These are phyloP conservation scores for Suillus tomentosus DNA, from an alignment of 768 basidiomycete species.

Conservation along the genomic window DNA sequence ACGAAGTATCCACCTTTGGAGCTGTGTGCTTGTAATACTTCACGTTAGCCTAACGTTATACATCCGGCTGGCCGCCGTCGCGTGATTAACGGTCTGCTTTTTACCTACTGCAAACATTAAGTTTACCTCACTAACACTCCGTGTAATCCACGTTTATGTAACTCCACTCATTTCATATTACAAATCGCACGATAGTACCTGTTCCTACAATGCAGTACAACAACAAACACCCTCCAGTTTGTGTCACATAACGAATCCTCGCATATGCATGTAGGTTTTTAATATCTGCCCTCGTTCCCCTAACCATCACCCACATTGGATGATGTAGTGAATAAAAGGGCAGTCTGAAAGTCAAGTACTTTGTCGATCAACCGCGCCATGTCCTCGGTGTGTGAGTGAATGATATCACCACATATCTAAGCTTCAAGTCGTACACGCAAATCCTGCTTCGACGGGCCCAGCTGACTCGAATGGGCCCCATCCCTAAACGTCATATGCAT, in stretches of 20 bases:
- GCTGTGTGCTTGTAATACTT: not conserved
- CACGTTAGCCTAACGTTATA: constrained; percentile 7
- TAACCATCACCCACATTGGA: constrained; percentile 64
- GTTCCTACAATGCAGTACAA: constrained; percentile 1
- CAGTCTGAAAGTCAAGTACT: constrained; percentile 33
- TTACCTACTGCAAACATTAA: constrained; percentile 3
- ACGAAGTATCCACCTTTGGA: constrained; percentile 2
- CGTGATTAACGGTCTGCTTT: not conserved
- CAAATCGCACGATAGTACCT: not conserved
- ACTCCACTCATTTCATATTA: constrained; percentile 6
- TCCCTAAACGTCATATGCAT: constrained; percentile 53
- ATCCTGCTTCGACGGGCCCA: constrained; percentile 77
- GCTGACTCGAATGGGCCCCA: constrained; percentile 90
- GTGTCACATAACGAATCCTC: not conserved
- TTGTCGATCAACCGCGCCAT: constrained; percentile 9
- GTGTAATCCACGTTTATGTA: constrained; percentile 6
- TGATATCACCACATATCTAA: constrained; percentile 32
- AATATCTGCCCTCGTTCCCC: constrained; percentile 84
- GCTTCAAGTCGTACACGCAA: constrained; percentile 81
- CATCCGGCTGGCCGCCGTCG: constrained; percentile 2
- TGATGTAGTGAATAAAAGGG: constrained; percentile 76
- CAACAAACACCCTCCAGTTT: not conserved
- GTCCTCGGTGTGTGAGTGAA: constrained; percentile 10
- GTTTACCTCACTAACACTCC: constrained; percentile 4
- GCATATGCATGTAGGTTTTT: constrained; percentile 21